Evolutionary conservation across 75 land plant genomes (phyloP).

Genomic region (Selaginella tamariscina): DNA sequence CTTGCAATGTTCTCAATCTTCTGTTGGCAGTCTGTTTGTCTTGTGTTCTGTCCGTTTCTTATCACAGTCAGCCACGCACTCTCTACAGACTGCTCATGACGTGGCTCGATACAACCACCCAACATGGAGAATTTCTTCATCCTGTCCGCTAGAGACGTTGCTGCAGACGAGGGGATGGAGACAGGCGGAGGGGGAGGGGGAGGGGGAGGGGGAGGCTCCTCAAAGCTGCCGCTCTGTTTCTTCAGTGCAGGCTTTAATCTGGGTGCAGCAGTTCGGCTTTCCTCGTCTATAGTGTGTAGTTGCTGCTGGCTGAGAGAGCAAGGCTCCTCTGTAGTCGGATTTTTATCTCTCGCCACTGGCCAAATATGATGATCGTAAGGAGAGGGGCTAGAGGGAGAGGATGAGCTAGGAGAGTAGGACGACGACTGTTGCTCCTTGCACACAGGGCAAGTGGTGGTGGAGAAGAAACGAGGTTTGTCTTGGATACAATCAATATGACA

Average conservation of each 20-base stretch:
- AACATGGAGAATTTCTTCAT: background rate
- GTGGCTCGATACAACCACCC: background rate
- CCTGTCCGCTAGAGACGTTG: background rate
- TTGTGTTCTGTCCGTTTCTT: slow-evolving; percentile 15
- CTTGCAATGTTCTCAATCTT: background rate
- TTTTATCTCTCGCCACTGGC: too few species aligned
- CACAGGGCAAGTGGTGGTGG: slow-evolving; percentile 15
- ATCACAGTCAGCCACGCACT: slow-evolving; percentile 19
- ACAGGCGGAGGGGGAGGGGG: background rate
- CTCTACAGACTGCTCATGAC: background rate
- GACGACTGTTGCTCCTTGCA: slow-evolving; percentile 5
- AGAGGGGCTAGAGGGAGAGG: background rate
- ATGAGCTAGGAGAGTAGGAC: background rate
- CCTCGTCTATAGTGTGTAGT: background rate
- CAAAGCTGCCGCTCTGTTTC: background rate
- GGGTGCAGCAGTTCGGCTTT: background rate
- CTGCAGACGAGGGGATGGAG: background rate
- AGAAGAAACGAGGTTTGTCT: slow-evolving; percentile 5
- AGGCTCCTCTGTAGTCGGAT: background rate
- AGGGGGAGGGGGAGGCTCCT: background rate
- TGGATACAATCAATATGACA: slow-evolving; percentile 16
- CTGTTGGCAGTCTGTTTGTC: background rate
- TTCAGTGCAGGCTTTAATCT: background rate
- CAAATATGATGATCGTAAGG: background rate
- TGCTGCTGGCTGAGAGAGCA: background rate